These are phyloP conservation scores for Eustoma russellianum DNA, from an alignment of 257 asterid genomes.

Conservation along the genomic window DNA sequence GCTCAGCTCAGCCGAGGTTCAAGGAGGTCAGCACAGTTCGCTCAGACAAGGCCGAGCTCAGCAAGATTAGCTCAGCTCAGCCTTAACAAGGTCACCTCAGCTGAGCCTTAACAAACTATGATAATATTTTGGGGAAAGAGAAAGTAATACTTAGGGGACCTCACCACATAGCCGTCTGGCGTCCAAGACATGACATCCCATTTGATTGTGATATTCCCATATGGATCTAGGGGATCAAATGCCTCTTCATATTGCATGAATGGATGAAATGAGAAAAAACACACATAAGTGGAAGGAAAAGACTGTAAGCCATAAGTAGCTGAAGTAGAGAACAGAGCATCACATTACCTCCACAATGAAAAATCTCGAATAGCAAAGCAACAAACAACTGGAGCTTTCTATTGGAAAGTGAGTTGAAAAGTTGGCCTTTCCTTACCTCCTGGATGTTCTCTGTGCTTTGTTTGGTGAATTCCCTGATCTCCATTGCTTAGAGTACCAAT, in stretches of 20 bases:
- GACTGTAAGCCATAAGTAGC: not conserved
- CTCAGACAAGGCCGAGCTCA: too few species aligned
- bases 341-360: slow-evolving; percentile 19
- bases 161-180: slow-evolving; percentile 70
- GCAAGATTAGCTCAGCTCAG: too few species aligned
- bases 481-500: not conserved
- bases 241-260: slow-evolving; percentile 27
- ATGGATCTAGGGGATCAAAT: slow-evolving; percentile 76
- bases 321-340: not conserved
- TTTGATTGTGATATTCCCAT: slow-evolving; percentile 71
- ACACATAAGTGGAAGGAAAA: not conserved
- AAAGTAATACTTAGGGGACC: not conserved
- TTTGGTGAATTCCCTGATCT: too few species aligned
- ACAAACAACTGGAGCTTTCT: slow-evolving; percentile 69
- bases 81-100: slow-evolving; percentile 23
- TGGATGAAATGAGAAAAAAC: slow-evolving; percentile 5
- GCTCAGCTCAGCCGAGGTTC: too few species aligned
- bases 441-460: too few species aligned
- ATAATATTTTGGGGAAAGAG: not conserved
- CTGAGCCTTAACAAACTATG: not conserved
- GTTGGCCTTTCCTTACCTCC: too few species aligned
- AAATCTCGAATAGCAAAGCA: slow-evolving; percentile 23
- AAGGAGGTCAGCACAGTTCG: too few species aligned
- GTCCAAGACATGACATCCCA: slow-evolving; percentile 81
- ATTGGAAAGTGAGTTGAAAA: not conserved